Conservation (phyloP, 768 basidiomycete species). For the Suillus occidentalis region DNA sequence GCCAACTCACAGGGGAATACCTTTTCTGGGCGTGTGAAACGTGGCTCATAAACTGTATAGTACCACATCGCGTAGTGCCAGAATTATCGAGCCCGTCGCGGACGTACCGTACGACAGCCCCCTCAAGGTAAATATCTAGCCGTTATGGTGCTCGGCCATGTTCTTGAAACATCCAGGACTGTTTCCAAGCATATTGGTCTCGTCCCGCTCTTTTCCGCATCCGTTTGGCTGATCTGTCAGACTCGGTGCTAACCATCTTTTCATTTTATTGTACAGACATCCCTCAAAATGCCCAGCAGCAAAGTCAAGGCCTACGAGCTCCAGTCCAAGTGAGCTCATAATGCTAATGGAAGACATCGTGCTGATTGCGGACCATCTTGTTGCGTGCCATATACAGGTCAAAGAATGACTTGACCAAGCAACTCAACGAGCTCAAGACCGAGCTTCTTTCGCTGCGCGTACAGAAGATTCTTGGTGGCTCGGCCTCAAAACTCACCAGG, state of each 20-base stretch:
- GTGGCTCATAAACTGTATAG: conserved; percentile 48
- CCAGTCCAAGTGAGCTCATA: conserved; percentile 78
- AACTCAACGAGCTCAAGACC: conserved; percentile 90
- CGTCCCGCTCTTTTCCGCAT: conserved; percentile 5
- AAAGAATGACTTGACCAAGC: conserved; percentile 95
- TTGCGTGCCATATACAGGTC: conserved; percentile 52
- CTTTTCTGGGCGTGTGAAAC: conserved; percentile 30
- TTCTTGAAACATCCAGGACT: not conserved
- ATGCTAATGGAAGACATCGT: not conserved
- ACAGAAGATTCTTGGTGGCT: conserved; percentile 96
- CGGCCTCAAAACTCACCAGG: conserved; percentile 93
- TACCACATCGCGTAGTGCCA: conserved; percentile 31
- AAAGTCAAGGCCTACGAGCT: conserved; percentile 97
- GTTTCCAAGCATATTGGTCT: not conserved
- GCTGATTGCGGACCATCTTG: conserved; percentile 12
- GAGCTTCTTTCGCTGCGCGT: conserved; percentile 94
- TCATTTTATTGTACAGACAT: conserved; percentile 20
- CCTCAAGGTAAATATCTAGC: conserved; percentile 38
- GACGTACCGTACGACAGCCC: conserved; percentile 30
- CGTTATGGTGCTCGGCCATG: conserved; percentile 3
- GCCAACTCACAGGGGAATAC: conserved; percentile 6
- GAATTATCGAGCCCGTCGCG: conserved; percentile 25
- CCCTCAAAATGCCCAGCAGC: conserved; percentile 73
- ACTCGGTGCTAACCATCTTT: conserved; percentile 3
- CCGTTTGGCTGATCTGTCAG: not conserved